Conservation (phyloP, 257 asterid species). For the Nicotiana undulata region DNA sequence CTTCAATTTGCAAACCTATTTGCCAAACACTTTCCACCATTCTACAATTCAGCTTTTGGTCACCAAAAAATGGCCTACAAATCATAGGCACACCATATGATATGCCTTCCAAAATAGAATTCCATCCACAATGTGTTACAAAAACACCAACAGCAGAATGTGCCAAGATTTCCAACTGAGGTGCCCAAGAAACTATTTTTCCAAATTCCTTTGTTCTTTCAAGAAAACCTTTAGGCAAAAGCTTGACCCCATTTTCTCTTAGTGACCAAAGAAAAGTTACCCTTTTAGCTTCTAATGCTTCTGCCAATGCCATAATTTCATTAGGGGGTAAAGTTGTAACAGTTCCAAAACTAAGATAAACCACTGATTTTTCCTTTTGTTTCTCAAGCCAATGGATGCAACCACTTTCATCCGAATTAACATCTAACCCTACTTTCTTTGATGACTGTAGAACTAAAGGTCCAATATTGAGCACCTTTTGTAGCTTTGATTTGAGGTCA, state of each 20-base stretch:
- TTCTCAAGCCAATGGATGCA: slow-evolving; percentile 19
- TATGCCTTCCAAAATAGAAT: slow-evolving; percentile 53
- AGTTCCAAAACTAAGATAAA: slow-evolving; percentile 68
- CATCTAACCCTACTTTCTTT: neutral
- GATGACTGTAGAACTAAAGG: slow-evolving; percentile 14
- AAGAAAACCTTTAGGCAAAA: slow-evolving; percentile 46
- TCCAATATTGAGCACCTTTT: slow-evolving; percentile 18
- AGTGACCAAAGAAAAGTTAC: slow-evolving; percentile 66
- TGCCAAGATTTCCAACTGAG: slow-evolving; percentile 40
- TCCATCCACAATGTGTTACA: slow-evolving; percentile 79
- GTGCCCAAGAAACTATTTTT: slow-evolving; percentile 62
- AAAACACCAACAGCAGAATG: slow-evolving; percentile 40
- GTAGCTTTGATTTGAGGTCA: slow-evolving; percentile 20
- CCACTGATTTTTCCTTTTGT: slow-evolving; percentile 24
- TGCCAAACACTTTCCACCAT: slow-evolving; percentile 52
- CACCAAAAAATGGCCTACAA: slow-evolving; percentile 71
- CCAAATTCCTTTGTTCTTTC: slow-evolving; percentile 33
- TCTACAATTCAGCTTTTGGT: slow-evolving; percentile 44
- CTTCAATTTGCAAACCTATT: slow-evolving; percentile 33
- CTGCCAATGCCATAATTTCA: slow-evolving; percentile 47
- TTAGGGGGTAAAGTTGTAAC: slow-evolving; percentile 34
- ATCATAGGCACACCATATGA: slow-evolving; percentile 50
- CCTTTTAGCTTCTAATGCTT: slow-evolving; percentile 40
- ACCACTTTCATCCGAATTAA: slow-evolving; percentile 12
- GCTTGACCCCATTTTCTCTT: slow-evolving; percentile 13